Conservation (phyloP, 164 flowering plant species). For the Brasenia schreberi region DNA sequence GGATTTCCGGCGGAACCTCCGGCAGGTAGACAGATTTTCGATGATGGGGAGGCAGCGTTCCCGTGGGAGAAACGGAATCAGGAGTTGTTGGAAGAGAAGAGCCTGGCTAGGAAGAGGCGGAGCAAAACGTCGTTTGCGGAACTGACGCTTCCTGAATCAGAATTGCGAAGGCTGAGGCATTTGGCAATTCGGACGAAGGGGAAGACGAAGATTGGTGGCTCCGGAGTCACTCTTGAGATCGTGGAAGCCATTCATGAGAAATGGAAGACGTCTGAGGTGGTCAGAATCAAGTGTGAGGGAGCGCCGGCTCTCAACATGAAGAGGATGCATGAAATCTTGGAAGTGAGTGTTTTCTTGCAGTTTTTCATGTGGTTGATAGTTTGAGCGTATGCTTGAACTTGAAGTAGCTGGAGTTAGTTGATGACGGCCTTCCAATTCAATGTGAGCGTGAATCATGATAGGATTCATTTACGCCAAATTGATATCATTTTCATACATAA, state of each 20-base stretch:
- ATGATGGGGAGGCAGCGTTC: constrained; percentile 44
- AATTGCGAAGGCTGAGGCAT: constrained; percentile 65
- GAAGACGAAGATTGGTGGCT: constrained; percentile 50
- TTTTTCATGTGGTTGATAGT: no score
- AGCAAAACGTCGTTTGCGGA: constrained; percentile 58
- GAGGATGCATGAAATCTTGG: constrained; percentile 86
- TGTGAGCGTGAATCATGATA: no score
- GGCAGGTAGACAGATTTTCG: constrained; percentile 21
- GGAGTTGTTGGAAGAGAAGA: constrained; percentile 6
- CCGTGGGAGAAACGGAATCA: constrained; percentile 60
- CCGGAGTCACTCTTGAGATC: constrained; percentile 59
- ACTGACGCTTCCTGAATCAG: constrained; percentile 60
- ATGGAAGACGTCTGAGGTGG: constrained; percentile 71
- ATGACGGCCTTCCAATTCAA: no score
- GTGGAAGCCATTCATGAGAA: constrained; percentile 70
- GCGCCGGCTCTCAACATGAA: constrained; percentile 79
- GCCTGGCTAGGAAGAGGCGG: constrained; percentile 16
- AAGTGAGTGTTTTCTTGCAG: constrained; percentile 37
- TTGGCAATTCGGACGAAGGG: constrained; percentile 44
- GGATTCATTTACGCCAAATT: no score
- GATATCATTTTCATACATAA: no score
- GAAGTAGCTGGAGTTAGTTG: no score
- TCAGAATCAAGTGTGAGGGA: constrained; percentile 71
- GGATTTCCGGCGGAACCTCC: constrained; percentile 55
- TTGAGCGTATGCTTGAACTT: no score